Evolutionary conservation across 345 rosid species (phyloP).

Genomic region (Zanthoxylum bungeanum): DNA sequence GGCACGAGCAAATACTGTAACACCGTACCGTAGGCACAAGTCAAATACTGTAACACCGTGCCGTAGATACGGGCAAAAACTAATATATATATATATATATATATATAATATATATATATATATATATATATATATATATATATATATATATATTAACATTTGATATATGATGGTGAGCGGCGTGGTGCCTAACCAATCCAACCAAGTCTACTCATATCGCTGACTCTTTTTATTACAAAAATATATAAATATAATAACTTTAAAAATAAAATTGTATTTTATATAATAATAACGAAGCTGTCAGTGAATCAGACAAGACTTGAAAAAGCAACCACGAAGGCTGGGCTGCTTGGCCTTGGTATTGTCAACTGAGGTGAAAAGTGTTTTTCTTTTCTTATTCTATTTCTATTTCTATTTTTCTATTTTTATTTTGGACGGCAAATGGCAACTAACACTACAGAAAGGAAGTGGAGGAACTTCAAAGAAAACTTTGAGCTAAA

Average conservation of each 20-base stretch:
- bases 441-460: too few relatives aligned
- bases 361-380: not conserved
- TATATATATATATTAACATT: too few relatives aligned
- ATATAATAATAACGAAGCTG: not conserved
- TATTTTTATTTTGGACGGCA: not conserved
- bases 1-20: too few relatives aligned
- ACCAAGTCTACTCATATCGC: not conserved
- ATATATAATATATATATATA: not conserved
- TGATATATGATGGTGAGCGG: not conserved
- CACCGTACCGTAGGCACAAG: too few relatives aligned
- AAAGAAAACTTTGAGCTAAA: too few relatives aligned
- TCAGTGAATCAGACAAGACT: slow-evolving; percentile 3
- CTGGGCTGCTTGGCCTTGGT: not conserved
- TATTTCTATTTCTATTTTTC: too few relatives aligned
- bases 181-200: too few relatives aligned
- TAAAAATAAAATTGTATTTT: not conserved
- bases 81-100: not conserved
- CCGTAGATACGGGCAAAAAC: too few relatives aligned
- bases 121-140: not conserved
- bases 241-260: too few relatives aligned
- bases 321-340: not conserved
- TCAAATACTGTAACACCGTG: too few relatives aligned
- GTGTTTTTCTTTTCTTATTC: not conserved
- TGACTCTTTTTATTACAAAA: not conserved
- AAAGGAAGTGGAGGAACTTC: too few relatives aligned